phyloP scores from a whole-genome alignment of 345 rosid species.

The Lumnitzera racemosa region DNA sequence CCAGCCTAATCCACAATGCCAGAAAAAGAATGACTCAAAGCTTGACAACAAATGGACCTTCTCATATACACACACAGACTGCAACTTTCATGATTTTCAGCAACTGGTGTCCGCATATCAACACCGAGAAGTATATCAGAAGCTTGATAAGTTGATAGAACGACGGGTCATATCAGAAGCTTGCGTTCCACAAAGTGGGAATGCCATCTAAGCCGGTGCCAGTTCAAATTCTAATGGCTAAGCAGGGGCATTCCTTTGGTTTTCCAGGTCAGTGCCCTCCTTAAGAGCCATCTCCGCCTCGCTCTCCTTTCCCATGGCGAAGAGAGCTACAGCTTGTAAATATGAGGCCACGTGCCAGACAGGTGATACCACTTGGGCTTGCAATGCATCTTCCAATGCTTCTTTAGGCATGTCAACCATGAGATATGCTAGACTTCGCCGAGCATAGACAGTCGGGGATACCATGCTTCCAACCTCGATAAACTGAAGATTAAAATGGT shows the following conservation, averaged over 20 bases:
- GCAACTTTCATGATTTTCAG: too few relatives aligned
- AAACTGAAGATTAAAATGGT: slow-evolving; percentile 40
- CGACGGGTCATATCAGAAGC: too few relatives aligned
- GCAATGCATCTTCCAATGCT: slow-evolving; percentile 73
- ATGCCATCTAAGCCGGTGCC: too few relatives aligned
- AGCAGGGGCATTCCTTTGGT: slow-evolving; percentile 23
- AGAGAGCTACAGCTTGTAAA: slow-evolving; percentile 73
- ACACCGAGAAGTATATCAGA: too few relatives aligned
- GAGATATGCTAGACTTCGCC: slow-evolving; percentile 73
- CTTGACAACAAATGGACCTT: too few relatives aligned
- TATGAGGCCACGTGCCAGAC: slow-evolving; percentile 85
- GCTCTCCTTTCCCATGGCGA: slow-evolving; percentile 54
- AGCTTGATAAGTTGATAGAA: too few relatives aligned
- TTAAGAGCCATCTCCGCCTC: slow-evolving; percentile 69
- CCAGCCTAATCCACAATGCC: too few relatives aligned
- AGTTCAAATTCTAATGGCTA: too few relatives aligned
- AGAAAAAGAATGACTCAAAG: too few relatives aligned
- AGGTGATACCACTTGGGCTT: slow-evolving; percentile 82
- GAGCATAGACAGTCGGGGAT: slow-evolving; percentile 79
- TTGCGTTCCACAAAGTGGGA: too few relatives aligned
- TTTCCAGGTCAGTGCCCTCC: slow-evolving; percentile 70
- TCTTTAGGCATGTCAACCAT: slow-evolving; percentile 76
- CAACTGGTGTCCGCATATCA: too few relatives aligned
- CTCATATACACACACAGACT: too few relatives aligned
- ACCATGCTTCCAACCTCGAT: slow-evolving; percentile 75